These are phyloP conservation scores for Rhynchosporium agropyri DNA, from an alignment of 2,329 filamentous ascomycete genomes.

Conservation along the genomic window DNA sequence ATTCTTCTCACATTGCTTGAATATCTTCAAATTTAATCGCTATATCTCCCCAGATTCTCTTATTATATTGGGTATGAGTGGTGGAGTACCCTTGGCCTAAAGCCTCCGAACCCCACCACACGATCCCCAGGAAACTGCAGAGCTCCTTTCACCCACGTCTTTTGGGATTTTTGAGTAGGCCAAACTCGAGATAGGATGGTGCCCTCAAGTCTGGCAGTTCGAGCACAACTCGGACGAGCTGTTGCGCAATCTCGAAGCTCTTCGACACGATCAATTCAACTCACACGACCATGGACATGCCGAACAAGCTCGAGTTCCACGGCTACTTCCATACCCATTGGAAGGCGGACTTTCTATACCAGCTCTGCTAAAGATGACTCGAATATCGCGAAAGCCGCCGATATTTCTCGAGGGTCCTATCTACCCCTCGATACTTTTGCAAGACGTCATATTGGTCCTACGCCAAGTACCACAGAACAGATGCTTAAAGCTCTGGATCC, in stretches of 20 bases:
- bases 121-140: conserved; percentile 3
- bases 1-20: background rate
- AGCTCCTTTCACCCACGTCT: conserved; percentile 27
- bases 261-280: conserved; percentile 22
- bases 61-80: conserved; percentile 22
- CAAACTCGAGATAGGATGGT: conserved; percentile 32
- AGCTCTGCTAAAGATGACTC: conserved; percentile 40
- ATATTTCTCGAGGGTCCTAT: conserved; percentile 43
- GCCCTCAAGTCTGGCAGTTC: conserved; percentile 33
- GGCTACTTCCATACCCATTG: conserved; percentile 24
- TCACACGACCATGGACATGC: conserved; percentile 34
- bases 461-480: conserved; percentile 65
- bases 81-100: conserved; percentile 25
- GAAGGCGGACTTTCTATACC: conserved; percentile 40
- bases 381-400: conserved; percentile 29
- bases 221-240: conserved; percentile 34
- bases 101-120: conserved; percentile 33
- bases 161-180: conserved; percentile 10
- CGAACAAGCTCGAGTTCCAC: conserved; percentile 30
- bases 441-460: conserved; percentile 85
- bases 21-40: background rate
- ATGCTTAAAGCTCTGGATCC: conserved; percentile 84
- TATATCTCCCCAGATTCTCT: background rate
- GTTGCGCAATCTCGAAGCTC: conserved; percentile 28
- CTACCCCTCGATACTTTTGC: conserved; percentile 63